Percentiles rank a stretch among this genome's conserved stretches.
Conservation (phyloP, 192 early-diverging fungal species). For the Pilaira anomala region DNA sequence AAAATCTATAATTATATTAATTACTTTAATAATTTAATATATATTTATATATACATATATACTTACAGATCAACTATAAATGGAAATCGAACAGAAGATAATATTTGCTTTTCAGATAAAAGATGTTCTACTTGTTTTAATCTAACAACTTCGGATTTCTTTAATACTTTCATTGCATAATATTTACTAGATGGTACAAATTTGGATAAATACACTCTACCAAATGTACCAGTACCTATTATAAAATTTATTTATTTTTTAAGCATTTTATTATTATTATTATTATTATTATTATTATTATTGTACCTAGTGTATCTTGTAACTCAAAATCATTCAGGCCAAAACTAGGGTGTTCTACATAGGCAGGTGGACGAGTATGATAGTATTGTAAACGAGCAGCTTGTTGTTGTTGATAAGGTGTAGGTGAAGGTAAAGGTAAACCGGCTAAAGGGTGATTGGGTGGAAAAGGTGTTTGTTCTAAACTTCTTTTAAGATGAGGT, state of each 20-base stretch:
- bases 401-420: slow-evolving; percentile 28
- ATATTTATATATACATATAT: not conserved
- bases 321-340: slow-evolving; percentile 49
- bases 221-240: slow-evolving; percentile 95
- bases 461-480: slow-evolving; percentile 16
- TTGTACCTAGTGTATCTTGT: slow-evolving; percentile 47
- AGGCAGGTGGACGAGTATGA: slow-evolving; percentile 32
- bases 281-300: not conserved
- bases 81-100: slow-evolving; percentile 70
- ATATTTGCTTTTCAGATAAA: slow-evolving; percentile 78
- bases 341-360: slow-evolving; percentile 41
- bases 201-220: slow-evolving; percentile 87
- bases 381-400: slow-evolving; percentile 27
- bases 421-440: slow-evolving; percentile 15
- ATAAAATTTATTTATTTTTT: not conserved
- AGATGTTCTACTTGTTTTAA: slow-evolving; percentile 87
- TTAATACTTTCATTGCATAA: slow-evolving; percentile 86
- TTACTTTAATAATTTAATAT: not conserved
- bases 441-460: slow-evolving; percentile 28
- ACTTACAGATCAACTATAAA: slow-evolving; percentile 78
- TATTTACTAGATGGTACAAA: slow-evolving; percentile 64
- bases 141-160: slow-evolving; percentile 77
- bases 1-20: slow-evolving; percentile 55
- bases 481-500: slow-evolving; percentile 13
- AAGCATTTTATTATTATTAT: slow-evolving; percentile 8